Percentiles rank a stretch among this genome's conserved stretches.
Conservation (phyloP, 176 grass and related monocot species). For the Phoenix dactylifera region DNA sequence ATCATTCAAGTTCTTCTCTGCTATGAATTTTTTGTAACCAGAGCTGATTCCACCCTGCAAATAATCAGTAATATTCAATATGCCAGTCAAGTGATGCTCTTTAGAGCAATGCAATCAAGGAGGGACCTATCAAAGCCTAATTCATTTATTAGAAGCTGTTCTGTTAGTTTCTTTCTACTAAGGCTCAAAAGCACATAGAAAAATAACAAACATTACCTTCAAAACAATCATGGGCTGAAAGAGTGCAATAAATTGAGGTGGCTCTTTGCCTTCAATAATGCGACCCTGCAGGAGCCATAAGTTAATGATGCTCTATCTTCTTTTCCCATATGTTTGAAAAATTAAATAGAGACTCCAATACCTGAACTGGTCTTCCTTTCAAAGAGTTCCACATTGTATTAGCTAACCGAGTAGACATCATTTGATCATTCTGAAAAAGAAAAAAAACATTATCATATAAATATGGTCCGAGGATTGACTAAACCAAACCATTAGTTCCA, state of each 20-base stretch:
- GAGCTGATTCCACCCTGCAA: conserved; percentile 64
- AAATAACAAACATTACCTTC: conserved; percentile 41
- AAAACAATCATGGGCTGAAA: conserved; percentile 93
- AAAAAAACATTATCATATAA: conserved; percentile 7
- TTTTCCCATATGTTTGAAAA: neutral
- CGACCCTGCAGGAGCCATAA: conserved; percentile 45
- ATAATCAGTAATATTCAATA: too few relatives aligned
- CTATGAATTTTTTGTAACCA: conserved; percentile 58
- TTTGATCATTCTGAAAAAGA: conserved; percentile 59
- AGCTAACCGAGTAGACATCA: conserved; percentile 41
- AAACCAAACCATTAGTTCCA: neutral
- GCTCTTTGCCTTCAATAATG: conserved; percentile 87
- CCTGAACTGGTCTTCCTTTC: conserved; percentile 87
- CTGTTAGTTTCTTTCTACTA: too few relatives aligned
- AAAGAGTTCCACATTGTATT: conserved; percentile 76
- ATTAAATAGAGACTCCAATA: conserved; percentile 20
- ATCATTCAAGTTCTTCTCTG: conserved; percentile 47
- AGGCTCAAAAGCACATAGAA: neutral
- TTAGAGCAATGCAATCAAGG: neutral
- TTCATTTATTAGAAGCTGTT: too few relatives aligned
- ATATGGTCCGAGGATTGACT: neutral
- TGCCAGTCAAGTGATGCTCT: neutral
- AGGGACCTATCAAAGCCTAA: too few relatives aligned
- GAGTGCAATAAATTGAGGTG: conserved; percentile 87
- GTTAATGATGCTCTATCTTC: conserved; percentile 8